A percentile compares a stretch with the other conserved stretches of the same genome.
Evolutionary conservation across 345 rosid species (phyloP).

Genomic region (Microthlaspi erraticum): DNA sequence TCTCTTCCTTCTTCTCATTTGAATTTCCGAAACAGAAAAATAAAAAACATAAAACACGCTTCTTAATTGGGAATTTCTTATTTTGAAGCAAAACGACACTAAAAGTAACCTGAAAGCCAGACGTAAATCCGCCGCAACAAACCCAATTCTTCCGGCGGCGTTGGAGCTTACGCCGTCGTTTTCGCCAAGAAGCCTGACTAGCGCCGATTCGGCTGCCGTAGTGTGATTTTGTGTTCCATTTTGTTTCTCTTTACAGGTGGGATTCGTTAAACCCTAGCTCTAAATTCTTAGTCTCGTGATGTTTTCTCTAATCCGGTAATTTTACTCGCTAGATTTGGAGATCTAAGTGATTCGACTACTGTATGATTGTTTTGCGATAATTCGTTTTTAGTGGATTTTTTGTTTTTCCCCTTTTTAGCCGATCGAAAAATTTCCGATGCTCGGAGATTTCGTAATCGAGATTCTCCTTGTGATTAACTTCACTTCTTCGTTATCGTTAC

Average conservation of each 20-base stretch:
- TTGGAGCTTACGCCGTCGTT: slow-evolving; percentile 23
- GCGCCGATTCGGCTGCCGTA: slow-evolving; percentile 18
- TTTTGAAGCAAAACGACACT: slow-evolving; percentile 38
- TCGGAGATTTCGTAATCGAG: slow-evolving; percentile 18
- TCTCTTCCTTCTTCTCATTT: slow-evolving; percentile 13
- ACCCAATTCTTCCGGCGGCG: slow-evolving; percentile 33
- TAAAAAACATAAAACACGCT: slow-evolving; percentile 33
- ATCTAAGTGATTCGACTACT: slow-evolving; percentile 34
- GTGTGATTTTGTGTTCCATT: slow-evolving; percentile 1
- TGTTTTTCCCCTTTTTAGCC: slow-evolving; percentile 4
- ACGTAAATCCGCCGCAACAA: slow-evolving; percentile 39
- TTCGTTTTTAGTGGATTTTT: not conserved
- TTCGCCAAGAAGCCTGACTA: slow-evolving; percentile 20
- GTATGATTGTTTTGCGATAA: not conserved
- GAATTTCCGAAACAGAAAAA: slow-evolving; percentile 28
- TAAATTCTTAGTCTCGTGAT: slow-evolving; percentile 15
- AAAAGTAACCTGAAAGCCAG: slow-evolving; percentile 13
- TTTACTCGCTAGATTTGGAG: slow-evolving; percentile 2
- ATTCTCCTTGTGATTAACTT: slow-evolving; percentile 26
- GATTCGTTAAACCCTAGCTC: slow-evolving; percentile 44
- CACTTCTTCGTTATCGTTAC: slow-evolving; percentile 30
- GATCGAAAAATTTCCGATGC: slow-evolving; percentile 17
- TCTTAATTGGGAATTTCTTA: not conserved
- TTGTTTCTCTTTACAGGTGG: slow-evolving; percentile 21
- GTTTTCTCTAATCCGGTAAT: not conserved